Base-by-base conservation (phyloP, 192 early-diverging fungal genomes). In the Entophlyctis helioformis region DNA sequence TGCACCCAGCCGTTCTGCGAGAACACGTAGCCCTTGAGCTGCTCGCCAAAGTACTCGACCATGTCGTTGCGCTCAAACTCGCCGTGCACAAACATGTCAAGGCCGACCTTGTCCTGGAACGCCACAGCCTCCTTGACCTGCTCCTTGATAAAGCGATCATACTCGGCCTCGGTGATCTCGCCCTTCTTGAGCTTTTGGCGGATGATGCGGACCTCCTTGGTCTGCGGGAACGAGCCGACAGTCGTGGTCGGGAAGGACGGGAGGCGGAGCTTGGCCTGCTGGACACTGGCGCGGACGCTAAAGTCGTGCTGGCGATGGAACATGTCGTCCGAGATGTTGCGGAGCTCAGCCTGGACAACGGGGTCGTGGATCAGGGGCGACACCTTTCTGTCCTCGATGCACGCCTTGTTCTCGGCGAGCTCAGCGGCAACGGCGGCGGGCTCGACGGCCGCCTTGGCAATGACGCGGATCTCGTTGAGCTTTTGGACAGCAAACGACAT, bases 211-310 rank as follows among this genome's bases (percentile, higher is more conserved):
- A 98, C 86, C 64, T 93, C 91, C 57, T 86, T 87, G 48, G 92
- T 96, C 64, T 98, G 94, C 35, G 94, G 94, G 85, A 96, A 96
- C 21, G 91, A 95, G 19, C 94, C 94, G 49, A 98, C 85, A 47
- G 94, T 96, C 50, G 94, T 96, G 28, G 94, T 96, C 20, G 94
- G 91, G 78, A 89, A 96, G 39, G 72, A 54, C 19, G 92, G 94
- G 39, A 96, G 77, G 48, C 85, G 80, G 48, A 90, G 80, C 21
- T 82, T 70, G 15, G 43, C 66, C 52, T 74, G 73, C 67, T 96
- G 94, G 48, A 64, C 63, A 24, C 57, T 46, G 58, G 77, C 72
- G 61, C 94, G 90, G 41, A 61, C 57, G 4, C 66, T 36, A 58
- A 92, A 97, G 29, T 71, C 57, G 41, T 71, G 78, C 56, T 76